Evolutionary conservation across 106 monocot genomes (phyloP).

Genomic region (Allium fistulosum): DNA sequence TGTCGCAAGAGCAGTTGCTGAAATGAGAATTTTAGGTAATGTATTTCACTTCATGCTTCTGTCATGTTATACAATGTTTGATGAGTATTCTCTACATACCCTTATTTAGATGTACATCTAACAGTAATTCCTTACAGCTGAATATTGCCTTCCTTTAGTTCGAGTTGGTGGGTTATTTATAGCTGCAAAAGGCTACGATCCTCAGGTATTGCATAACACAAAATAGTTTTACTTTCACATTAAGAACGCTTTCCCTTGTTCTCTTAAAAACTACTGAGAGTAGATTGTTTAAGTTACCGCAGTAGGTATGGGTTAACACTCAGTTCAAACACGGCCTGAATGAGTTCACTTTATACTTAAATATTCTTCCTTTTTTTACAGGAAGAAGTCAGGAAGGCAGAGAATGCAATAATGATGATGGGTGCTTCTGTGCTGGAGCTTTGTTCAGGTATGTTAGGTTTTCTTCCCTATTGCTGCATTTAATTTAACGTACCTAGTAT

Average conservation of each 20-base stretch:
- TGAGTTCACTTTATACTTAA: neutral
- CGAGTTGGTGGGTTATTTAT: conserved; percentile 91
- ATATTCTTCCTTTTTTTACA: conserved; percentile 20
- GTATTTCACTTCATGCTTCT: neutral
- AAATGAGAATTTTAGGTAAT: conserved; percentile 82
- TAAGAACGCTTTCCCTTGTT: neutral
- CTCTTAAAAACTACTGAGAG: neutral
- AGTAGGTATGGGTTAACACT: neutral
- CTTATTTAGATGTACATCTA: too few species aligned
- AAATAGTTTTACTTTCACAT: neutral
- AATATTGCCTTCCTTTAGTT: conserved; percentile 94
- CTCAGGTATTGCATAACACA: conserved; percentile 34
- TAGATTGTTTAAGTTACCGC: neutral
- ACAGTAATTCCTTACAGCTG: conserved; percentile 38
- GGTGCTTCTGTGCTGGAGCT: conserved; percentile 62
- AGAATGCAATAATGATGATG: conserved; percentile 58
- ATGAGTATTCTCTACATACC: neutral
- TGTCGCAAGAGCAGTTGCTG: conserved; percentile 95
- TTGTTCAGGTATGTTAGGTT: conserved; percentile 43
- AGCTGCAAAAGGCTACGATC: conserved; percentile 95
- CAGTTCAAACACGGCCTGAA: neutral
- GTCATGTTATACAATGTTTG: neutral
- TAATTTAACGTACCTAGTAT: neutral
- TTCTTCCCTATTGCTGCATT: neutral
- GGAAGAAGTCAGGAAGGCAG: conserved; percentile 69